Conservation (phyloP, 306 rosid species). For the Mimosa pudica region DNA sequence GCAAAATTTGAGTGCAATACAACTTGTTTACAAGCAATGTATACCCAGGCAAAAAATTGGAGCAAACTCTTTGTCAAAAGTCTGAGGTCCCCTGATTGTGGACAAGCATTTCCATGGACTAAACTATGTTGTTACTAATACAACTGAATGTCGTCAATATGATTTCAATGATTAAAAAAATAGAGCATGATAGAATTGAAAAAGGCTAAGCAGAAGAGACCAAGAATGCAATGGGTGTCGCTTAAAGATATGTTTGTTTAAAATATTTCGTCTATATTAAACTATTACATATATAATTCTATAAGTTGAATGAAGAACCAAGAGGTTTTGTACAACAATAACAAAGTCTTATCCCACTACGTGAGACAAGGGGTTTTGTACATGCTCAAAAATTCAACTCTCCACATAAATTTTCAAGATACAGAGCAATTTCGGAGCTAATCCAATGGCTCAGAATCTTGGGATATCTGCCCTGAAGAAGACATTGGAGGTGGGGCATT, state of each 20-base stretch:
- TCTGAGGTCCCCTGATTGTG: too few relatives aligned
- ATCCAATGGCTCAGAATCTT: conserved; percentile 56
- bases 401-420: conserved; percentile 4
- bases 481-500: conserved; percentile 56
- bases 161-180: too few relatives aligned
- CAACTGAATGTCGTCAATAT: too few relatives aligned
- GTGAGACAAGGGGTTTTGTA: conserved; percentile 15
- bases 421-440: conserved; percentile 37
- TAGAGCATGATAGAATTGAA: neutral
- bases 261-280: conserved; percentile 18
- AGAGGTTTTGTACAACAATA: conserved; percentile 21
- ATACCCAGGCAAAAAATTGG: neutral
- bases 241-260: neutral
- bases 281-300: conserved; percentile 13
- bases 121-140: too few relatives aligned
- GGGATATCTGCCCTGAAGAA: conserved; percentile 51
- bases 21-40: neutral
- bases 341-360: too few relatives aligned
- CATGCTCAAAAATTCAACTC: conserved; percentile 24
- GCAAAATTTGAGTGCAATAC: neutral
- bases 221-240: neutral
- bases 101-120: too few relatives aligned
- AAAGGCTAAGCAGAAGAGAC: neutral
- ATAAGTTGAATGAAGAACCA: conserved; percentile 31
- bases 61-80: neutral